Evolutionary conservation across 2,329 filamentous ascomycete genomes (phyloP), one percentile per base, ranked within the genome.

Genomic region (Alternaria burnsii): DNA sequence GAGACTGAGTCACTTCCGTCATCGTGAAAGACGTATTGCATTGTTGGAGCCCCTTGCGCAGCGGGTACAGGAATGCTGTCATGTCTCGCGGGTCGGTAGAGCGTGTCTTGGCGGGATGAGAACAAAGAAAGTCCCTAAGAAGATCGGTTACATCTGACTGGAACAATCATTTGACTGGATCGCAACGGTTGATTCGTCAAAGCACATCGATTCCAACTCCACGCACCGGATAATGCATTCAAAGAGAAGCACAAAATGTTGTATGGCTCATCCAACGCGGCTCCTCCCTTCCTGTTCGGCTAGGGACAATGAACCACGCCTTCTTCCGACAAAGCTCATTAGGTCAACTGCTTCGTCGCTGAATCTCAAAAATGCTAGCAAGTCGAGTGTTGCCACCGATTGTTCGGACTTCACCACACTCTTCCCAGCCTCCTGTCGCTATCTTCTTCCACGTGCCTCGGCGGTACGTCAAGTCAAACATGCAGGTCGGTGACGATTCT

Each of bases 101-200:
- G 44, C 52, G 59, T 65, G 69, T 68, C 71, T 75, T 72, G 66
- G 71, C 75, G 62, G 60, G 58, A 55, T 59, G 52, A 65, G 71
- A 74, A 78, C 75, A 78, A 78, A 78, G 76, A 75, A 78, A 70
- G 61, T 52, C 48, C 59, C 67, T 70, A 69, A 66, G 67, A 73
- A 69, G 59, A 54, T 69, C 62, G 58, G 58, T 68, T 74, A 71
- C 70, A 72, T 73, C 65, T 71, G 73, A 70, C 71, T 73, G 65
- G 69, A 66, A 78, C 75, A 78, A 74, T 73, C 54, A 71, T 71
- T 71, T 75, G 73, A 69, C 69, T 69, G 70, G 69, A 69, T 70
- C 65, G 48, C 61, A 65, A 18, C 63, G 59, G 58, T 61, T 55
- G 55, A 48, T 41, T 58, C 53, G 67, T 71, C 63, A 73, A 75